Evolutionary conservation across 2,329 filamentous ascomycete species (phyloP), one percentile per base, ranked within the genome.

Genomic region (Exophiala sideris): DNA sequence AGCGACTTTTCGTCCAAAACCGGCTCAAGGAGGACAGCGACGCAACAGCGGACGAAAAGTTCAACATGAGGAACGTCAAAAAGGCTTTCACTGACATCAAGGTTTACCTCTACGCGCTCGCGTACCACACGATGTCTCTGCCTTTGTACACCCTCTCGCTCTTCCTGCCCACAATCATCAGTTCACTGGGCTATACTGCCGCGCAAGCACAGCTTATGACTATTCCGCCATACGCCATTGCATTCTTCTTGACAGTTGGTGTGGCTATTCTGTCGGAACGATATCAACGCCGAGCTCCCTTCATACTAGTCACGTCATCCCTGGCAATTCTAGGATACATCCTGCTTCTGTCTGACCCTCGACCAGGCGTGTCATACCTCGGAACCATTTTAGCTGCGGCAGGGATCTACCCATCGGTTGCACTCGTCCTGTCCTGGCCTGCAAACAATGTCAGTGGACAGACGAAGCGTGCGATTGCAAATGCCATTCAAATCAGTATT

Each of bases 111-210:
- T 91, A 91, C 60, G 84, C 85, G 0, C 67, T 88, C 0, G 81
- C 79, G 0, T 89, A 88, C 62, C 86, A 90, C 66, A 88, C 85
- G 4, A 83, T 89, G 76, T 86, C 82, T 52, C 68, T 91, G 76
- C 83, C 69, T 70, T 21, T 63, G 16, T 74, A 74, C 54, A 73
- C 72, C 0, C 57, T 72, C 20, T 71, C 69, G 4, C 65, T 70
- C 5, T 72, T 73, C 47, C 48, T 75, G 51, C 73, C 73, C 1
- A 71, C 70, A 0, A 76, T 76, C 38, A 74, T 76, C 65, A 71
- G 70, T 41, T 66, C 67, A 12, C 66, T 76, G 1, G 73, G 73
- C 9, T 75, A 72, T 61, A 68, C 68, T 3, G 63, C 70, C 3
- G 71, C 72, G 6, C 55, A 71, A 54, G 73, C 73, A 5, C 73